Conservation (phyloP, 306 rosid genomes). For the Corylus avellana region DNA sequence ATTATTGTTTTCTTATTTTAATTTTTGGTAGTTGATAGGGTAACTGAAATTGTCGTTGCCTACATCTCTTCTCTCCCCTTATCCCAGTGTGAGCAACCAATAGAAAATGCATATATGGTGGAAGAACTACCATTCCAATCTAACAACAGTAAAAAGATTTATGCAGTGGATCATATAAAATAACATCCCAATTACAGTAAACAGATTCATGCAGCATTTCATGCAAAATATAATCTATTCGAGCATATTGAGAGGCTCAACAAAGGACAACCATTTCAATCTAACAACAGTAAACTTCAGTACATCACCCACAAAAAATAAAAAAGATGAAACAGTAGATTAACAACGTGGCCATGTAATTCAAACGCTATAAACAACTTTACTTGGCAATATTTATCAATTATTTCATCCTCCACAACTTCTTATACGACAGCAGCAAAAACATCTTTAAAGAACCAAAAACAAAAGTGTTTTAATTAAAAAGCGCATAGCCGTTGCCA, state of each 20-base stretch:
- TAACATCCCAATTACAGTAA: not conserved
- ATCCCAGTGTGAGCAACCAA: no score
- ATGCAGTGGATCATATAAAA: not conserved
- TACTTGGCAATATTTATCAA: constrained; percentile 16
- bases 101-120: not conserved
- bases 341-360: not conserved
- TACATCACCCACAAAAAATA: not conserved
- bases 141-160: no score
- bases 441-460: constrained; percentile 25
- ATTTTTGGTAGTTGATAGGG: no score
- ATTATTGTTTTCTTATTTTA: no score
- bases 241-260: not conserved
- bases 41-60: no score
- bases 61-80: no score
- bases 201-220: not conserved
- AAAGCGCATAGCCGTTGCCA: constrained; percentile 38
- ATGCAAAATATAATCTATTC: not conserved
- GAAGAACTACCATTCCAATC: not conserved
- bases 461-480: constrained; percentile 24
- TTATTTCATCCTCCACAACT: constrained; percentile 27
- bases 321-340: not conserved
- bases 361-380: constrained; percentile 3
- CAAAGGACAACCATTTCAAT: not conserved
- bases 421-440: constrained; percentile 22
- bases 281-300: not conserved